Evolutionary conservation across 2,329 filamentous ascomycete genomes (phyloP), one percentile per base, ranked within the genome.

Genomic region (Phyllachora maydis): DNA sequence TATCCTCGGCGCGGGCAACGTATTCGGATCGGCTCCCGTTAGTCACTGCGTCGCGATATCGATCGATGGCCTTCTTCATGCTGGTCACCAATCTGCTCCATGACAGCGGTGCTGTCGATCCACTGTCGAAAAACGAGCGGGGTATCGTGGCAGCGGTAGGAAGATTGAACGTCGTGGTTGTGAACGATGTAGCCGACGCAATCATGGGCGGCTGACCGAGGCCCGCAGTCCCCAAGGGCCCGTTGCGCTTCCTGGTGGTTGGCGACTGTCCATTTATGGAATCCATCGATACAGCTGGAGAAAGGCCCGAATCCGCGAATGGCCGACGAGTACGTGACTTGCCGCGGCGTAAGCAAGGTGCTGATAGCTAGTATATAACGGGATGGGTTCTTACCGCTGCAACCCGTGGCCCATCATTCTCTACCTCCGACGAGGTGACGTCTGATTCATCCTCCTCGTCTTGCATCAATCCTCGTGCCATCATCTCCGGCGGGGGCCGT

Each of bases 1-100:
- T 93, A 42, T 98, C 85, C 48, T 98, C 88, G n/a, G 88, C 88
- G 31, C 77, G 67, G 28, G 75, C 73, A 14, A 95, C 88, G 45
- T 91, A 95, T 42, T 95, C 82, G 3, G 82, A 78, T 14, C 83
- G 71, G 39, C 75, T 71, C 31, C 72, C 74, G 37, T 70, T 76
- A 31, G 72, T 73, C 36, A 98, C 78, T n/a, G 79, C 77, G 35
- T 90, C 76, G 21, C 82, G 68, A 46, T 95, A 98, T 26, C 73
- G 66, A 36, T 93, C 82, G 29, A 98, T 74, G 2, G 85, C 78
- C 34, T 68, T 65, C 38, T 79, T 81, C 78, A 95, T 95, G 40
- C 92, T 91, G 28, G 83, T 71, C 5, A 95, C 73, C 25, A 98
- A 66, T 11, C 74, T 60, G 37, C 74, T 79, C 88, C 88, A 98